These are phyloP conservation scores for Ascochyta pisi DNA, from an alignment of 2,329 filamentous ascomycete genomes.

Conservation along the genomic window DNA sequence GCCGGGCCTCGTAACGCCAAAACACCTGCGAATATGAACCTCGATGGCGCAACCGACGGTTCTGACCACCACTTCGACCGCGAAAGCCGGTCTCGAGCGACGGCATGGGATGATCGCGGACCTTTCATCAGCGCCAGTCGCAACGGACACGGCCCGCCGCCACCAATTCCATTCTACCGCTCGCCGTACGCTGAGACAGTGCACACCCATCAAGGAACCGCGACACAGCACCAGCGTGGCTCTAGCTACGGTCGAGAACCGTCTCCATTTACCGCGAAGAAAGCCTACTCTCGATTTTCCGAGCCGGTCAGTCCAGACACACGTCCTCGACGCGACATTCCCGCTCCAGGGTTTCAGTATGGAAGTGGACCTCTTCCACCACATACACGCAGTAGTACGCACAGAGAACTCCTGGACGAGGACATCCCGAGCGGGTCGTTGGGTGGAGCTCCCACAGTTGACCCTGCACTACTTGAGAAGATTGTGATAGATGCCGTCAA, in stretches of 20 bases:
- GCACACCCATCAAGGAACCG: not conserved
- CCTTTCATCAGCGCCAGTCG: slow-evolving; percentile 2
- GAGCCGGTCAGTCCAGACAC: slow-evolving; percentile 19
- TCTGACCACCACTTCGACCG: slow-evolving; percentile 21
- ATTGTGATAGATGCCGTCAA: slow-evolving; percentile 30
- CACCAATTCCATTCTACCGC: slow-evolving; percentile 15
- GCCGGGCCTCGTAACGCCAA: slow-evolving; percentile 34
- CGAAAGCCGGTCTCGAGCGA: slow-evolving; percentile 18
- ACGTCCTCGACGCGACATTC: slow-evolving; percentile 7
- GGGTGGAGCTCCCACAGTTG: slow-evolving; percentile 10
- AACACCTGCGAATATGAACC: slow-evolving; percentile 29
- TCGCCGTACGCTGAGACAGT: slow-evolving; percentile 21
- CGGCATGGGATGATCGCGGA: slow-evolving; percentile 27
- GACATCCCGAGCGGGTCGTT: not conserved
- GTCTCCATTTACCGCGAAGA: not conserved
- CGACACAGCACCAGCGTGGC: not conserved
- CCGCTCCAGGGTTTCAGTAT: slow-evolving; percentile 30
- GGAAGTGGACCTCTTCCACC: slow-evolving; percentile 37
- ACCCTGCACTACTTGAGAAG: slow-evolving; percentile 25
- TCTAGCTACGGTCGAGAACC: not conserved
- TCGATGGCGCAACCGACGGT: slow-evolving; percentile 38
- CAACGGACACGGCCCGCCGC: slow-evolving; percentile 6
- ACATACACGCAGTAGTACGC: not conserved
- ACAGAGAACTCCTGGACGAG: slow-evolving; percentile 2
- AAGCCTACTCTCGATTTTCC: slow-evolving; percentile 13